Evolutionary conservation across 768 basidiomycete species (phyloP).

Genomic region (Serendipita sp.): DNA sequence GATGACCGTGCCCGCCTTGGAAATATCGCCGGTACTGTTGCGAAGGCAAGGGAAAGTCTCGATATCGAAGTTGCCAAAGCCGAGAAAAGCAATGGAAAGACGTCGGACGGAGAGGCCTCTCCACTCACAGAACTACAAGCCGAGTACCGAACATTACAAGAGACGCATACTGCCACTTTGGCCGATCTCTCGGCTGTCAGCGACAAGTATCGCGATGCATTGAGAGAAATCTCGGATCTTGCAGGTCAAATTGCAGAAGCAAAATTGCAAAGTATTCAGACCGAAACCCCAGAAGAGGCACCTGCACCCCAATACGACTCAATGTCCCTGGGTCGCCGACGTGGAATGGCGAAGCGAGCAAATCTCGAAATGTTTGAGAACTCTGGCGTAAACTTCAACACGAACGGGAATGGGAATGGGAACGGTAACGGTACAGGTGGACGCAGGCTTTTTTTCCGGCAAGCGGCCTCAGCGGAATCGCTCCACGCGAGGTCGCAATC

Average conservation of each 20-base stretch:
- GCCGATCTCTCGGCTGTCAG: constrained; percentile 64
- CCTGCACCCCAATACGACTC: constrained; percentile 14
- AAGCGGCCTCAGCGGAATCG: constrained; percentile 74
- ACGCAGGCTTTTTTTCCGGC: constrained; percentile 70
- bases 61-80: constrained; percentile 25
- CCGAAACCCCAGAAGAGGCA: constrained; percentile 22
- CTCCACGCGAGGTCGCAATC: constrained; percentile 85
- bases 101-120: no score
- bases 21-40: constrained; percentile 11
- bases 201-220: constrained; percentile 71
- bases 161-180: constrained; percentile 66
- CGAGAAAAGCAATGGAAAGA: constrained; percentile 18
- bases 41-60: constrained; percentile 46
- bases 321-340: neutral
- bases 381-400: neutral
- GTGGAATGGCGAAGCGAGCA: neutral
- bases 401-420: neutral
- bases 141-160: constrained; percentile 60
- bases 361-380: neutral
- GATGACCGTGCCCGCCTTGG: constrained; percentile 7
- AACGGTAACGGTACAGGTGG: constrained; percentile 27
- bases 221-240: constrained; percentile 84
- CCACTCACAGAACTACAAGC: constrained; percentile 24
- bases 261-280: constrained; percentile 39
- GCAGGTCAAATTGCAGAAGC: constrained; percentile 80